A percentile compares a stretch with the other conserved stretches of the same genome.
These are phyloP conservation scores for Coelastrella sp. DNA, from an alignment of 139 green algal genomes.

Conservation along the genomic window DNA sequence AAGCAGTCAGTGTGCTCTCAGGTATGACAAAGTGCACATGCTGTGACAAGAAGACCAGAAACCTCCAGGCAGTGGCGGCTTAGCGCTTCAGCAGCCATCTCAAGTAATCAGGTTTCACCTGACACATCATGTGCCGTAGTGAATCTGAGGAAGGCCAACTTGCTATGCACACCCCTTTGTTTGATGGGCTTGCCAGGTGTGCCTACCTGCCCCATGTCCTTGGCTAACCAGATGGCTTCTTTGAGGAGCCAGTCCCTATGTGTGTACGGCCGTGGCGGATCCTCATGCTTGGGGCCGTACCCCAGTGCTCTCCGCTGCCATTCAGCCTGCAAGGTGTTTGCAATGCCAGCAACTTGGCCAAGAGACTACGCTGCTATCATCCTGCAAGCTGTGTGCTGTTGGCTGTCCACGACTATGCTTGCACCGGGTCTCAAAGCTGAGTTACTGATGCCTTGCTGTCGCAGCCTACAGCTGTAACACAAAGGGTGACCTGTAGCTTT, in stretches of 20 bases:
- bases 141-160: too few species aligned
- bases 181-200: not conserved
- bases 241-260: constrained; percentile 72
- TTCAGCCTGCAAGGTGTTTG: constrained; percentile 18
- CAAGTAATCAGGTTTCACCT: too few species aligned
- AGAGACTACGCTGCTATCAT: not conserved
- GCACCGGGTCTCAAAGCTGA: too few species aligned
- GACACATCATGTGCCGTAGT: too few species aligned
- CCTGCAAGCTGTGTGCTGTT: too few species aligned
- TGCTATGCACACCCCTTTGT: not conserved
- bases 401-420: too few species aligned
- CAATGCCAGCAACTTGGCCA: not conserved
- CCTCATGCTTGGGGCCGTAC: constrained; percentile 54
- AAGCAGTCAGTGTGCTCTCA: too few species aligned
- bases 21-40: too few species aligned
- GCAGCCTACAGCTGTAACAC: too few species aligned
- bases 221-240: constrained; percentile 75
- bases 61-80: not conserved
- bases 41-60: too few species aligned
- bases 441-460: too few species aligned
- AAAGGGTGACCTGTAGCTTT: too few species aligned
- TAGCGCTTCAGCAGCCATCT: not conserved
- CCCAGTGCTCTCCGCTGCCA: constrained; percentile 58
- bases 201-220: constrained; percentile 70
- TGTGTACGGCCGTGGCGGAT: constrained; percentile 53